Evolutionary conservation across 306 rosid genomes (phyloP), one percentile per base, ranked within the genome.

Genomic region (Quercus mongolica): DNA sequence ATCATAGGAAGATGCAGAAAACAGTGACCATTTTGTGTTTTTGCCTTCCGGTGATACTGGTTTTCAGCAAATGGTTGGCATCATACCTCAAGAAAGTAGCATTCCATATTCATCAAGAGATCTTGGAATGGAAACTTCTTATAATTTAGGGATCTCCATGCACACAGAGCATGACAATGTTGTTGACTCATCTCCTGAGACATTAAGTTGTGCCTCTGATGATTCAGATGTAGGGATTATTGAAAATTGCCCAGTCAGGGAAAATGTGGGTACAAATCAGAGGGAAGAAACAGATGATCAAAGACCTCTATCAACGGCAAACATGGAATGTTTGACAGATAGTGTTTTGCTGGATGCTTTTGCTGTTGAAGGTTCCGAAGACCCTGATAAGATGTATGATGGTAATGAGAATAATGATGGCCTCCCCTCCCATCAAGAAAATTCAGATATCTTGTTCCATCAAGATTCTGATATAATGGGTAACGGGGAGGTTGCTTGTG

Each of bases 1-100:
- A 69, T 77, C 35, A 73, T 78, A 94, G 98, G 98, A 90, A 75
- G 90, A 78, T 15, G 70, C 85, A n/a, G 93, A 87, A 78, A 83
- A 86, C 30, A 89, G 89, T 70, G 98, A 89, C 70, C 93, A 80
- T 31, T 86, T 78, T 73, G 76, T 86, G 85, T 91, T 80, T 82
- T 68, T 89, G 79, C 59, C 91, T 56, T 11, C 89, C 25, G 85
- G 74, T 75, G 90, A 90, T 18, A 14, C 82, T 59, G 90, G 86
- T 72, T 83, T 84, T 81, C 92, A 81, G 77, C 91, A 87, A 78
- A 83, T 85, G 62, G 85, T 86, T 35, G 90, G 82, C 83, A 82
- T 83, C 52, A 54, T 86, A 69, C 78, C 97, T 69, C 94, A 87
- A 83, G 44, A 91, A 76, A 80, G 88, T 80, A 81, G 77, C 14